Evolutionary conservation across 208 protist species (phyloP), one percentile per base, ranked within the genome.

Genomic region (Herpetomonas samuelpessoai): DNA sequence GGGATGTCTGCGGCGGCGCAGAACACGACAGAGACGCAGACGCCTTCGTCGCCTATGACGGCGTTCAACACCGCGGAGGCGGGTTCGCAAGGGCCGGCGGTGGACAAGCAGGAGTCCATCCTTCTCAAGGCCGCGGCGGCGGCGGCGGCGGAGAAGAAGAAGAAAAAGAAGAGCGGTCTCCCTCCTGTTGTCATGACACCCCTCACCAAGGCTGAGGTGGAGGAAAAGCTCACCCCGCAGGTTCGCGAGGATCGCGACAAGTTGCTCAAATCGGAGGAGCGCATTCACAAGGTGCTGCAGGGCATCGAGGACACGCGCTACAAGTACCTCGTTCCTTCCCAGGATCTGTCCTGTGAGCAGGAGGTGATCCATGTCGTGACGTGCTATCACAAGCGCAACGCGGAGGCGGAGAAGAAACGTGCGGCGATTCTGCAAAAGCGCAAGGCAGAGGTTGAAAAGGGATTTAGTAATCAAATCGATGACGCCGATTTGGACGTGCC

Each of bases 291-390:
- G 50, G 39, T 63, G 2, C 81, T 95, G 2, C 68, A 91, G 28
- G 62, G 72, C 14, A 79, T 95, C 41, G 88, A 95, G 63, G 69
- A 91, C 30, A 91, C 81, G 7, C 75, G 86, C 9, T 76, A 86
- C 35, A 63, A 69, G 6, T 95, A 92, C 58, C 39, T 95, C 1
- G 71, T 87, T 26, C 79, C 79, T 1, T 74, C 85, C 12, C 58
- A 49, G n/a, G 62, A 79, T 22, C 47, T 92, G 29, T 46, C 53
- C 24, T 95, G 88, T 52, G 81, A 92, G 69, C 28, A 47, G 46
- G 66, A 87, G 68, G 79, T 92, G 45, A 39, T 65, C 14, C 61
- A 35, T 2, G 83, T 95, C 27, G 47, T 82, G 27, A 29, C 59
- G 59, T 95, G 88, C 64, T 95, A 92, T 62, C 46, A 66, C 4